These are phyloP conservation scores for Prinsepia uniflora DNA, from an alignment of 306 rosid species.

Conservation along the genomic window DNA sequence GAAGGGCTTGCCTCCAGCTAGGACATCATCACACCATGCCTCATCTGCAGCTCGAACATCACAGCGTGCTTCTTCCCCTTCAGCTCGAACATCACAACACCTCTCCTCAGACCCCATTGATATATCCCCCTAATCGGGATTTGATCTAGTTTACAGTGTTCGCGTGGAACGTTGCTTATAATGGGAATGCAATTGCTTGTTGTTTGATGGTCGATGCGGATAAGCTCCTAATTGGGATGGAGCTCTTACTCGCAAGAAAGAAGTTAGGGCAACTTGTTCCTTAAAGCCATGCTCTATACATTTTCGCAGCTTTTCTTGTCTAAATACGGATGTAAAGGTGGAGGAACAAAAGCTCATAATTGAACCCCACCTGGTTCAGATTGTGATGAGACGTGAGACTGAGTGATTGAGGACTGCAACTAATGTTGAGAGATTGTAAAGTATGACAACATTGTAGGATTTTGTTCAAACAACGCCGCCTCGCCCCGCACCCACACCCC, in stretches of 20 bases:
- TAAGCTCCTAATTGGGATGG: neutral
- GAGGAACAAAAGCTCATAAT: neutral
- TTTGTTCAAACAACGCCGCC: no score
- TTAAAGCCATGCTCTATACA: neutral
- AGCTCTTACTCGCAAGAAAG: neutral
- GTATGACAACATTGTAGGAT: neutral
- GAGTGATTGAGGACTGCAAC: neutral
- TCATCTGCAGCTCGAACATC: constrained; percentile 29
- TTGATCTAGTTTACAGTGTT: neutral
- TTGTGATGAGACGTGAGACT: neutral
- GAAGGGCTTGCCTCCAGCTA: constrained; percentile 32
- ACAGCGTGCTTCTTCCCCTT: constrained; percentile 27
- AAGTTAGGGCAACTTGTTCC: neutral
- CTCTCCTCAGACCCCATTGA: constrained; percentile 33
- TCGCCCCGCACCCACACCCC: no score
- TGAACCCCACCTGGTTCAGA: neutral
- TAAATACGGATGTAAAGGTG: neutral
- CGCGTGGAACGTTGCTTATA: neutral
- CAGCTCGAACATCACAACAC: constrained; percentile 22
- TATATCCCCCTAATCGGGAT: constrained; percentile 48
- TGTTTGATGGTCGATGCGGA: neutral
- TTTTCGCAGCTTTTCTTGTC: neutral
- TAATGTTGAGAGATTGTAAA: neutral
- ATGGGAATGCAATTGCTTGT: neutral
- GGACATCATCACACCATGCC: constrained; percentile 23